Conservation (phyloP, 2,329 filamentous ascomycete species). For the Pseudogymnoascus sp. region DNA sequence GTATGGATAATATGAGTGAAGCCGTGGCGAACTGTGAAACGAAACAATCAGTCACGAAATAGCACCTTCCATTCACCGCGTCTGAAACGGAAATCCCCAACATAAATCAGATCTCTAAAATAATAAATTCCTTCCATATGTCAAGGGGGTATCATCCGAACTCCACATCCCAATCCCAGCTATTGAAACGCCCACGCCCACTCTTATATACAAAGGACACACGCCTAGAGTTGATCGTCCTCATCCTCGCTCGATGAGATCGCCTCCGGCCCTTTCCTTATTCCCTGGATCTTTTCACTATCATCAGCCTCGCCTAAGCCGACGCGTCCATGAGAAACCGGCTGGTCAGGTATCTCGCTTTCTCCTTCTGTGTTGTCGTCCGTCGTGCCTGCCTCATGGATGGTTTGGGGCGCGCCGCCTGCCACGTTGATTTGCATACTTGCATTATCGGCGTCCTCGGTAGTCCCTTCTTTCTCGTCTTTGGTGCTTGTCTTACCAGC, state of each 20-base stretch:
- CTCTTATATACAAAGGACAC: not conserved
- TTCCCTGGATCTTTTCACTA: not conserved
- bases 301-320: not conserved
- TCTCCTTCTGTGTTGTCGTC: not conserved
- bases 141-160: conserved; percentile 5
- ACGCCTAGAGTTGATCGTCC: not conserved
- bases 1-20: not conserved
- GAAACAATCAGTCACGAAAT: not conserved
- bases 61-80: not conserved
- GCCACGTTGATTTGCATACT: not conserved
- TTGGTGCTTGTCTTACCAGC: not conserved
- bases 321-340: not conserved
- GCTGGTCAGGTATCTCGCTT: not conserved
- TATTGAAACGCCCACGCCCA: not conserved
- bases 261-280: not conserved
- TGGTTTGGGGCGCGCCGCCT: not conserved
- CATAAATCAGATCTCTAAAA: not conserved
- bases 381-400: not conserved
- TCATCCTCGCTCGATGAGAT: not conserved
- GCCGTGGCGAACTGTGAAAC: not conserved
- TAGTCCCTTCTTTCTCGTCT: not conserved
- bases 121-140: not conserved
- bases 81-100: not conserved
- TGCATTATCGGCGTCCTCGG: not conserved
- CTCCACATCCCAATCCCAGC: not conserved